Conservation (phyloP, 495 filamentous ascomycete genomes). For the Penicillium herquei region DNA sequence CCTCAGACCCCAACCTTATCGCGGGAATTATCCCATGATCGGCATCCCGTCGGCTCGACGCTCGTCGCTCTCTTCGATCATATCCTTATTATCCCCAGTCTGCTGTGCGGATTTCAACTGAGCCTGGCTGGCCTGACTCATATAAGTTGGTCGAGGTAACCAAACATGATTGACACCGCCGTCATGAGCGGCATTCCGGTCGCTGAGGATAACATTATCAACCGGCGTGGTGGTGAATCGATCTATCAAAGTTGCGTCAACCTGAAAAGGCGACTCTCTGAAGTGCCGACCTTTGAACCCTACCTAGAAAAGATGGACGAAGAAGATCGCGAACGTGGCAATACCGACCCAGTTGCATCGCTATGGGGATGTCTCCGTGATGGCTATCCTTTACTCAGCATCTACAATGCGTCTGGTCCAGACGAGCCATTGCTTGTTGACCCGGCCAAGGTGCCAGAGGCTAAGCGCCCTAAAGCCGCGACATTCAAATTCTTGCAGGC, state of each 20-base stretch:
- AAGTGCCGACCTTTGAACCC: conserved; percentile 77
- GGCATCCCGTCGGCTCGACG: conserved; percentile 27
- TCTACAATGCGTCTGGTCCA: conserved; percentile 83
- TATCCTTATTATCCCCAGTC: conserved; percentile 19
- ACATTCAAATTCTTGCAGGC: conserved; percentile 71
- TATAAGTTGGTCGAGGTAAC: conserved; percentile 19
- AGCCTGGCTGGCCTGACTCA: conserved; percentile 33
- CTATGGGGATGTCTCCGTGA: conserved; percentile 85
- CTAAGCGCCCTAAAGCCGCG: conserved; percentile 66
- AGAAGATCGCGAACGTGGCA: conserved; percentile 56
- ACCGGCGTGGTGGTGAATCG: conserved; percentile 86
- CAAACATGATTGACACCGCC: conserved; percentile 39
- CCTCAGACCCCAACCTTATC: conserved; percentile 46
- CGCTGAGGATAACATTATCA: conserved; percentile 88
- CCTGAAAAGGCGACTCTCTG: conserved; percentile 72
- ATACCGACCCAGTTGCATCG: conserved; percentile 81
- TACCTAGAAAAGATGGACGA: conserved; percentile 64
- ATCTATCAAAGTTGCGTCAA: conserved; percentile 93
- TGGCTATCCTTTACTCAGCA: conserved; percentile 79
- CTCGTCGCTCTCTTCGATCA: conserved; percentile 24
- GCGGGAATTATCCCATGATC: conserved; percentile 34
- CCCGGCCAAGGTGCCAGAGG: conserved; percentile 54
- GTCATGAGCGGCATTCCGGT: conserved; percentile 55
- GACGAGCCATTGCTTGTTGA: conserved; percentile 61
- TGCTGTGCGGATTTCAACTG: conserved; percentile 43